Evolutionary conservation across 2,329 filamentous ascomycete species (phyloP).

Genomic region (Xenoacremonium recifei): DNA sequence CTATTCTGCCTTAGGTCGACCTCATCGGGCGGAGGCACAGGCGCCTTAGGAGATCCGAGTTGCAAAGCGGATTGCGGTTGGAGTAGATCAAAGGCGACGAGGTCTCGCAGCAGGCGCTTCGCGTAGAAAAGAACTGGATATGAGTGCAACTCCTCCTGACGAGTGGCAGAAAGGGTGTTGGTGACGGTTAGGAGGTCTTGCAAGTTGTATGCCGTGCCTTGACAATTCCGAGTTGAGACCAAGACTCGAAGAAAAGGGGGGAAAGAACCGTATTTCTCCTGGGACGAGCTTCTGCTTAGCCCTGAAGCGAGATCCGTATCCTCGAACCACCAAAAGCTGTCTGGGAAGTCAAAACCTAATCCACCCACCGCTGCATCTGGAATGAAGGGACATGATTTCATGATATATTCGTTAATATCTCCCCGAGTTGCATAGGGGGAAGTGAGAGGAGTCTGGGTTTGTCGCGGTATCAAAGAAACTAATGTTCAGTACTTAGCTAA

Average conservation of each 20-base stretch:
- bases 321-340: slow-evolving; percentile 59
- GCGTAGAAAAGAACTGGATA: slow-evolving; percentile 53
- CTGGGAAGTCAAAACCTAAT: slow-evolving; percentile 48
- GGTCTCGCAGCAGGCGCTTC: slow-evolving; percentile 55
- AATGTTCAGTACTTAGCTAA: neutral
- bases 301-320: slow-evolving; percentile 37
- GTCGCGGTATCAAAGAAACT: slow-evolving; percentile 34
- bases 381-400: slow-evolving; percentile 39
- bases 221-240: slow-evolving; percentile 51
- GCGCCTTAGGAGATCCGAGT: slow-evolving; percentile 22
- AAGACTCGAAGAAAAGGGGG: slow-evolving; percentile 51
- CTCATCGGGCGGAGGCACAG: slow-evolving; percentile 36
- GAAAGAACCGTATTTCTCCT: slow-evolving; percentile 33
- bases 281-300: slow-evolving; percentile 11
- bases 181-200: slow-evolving; percentile 52
- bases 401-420: slow-evolving; percentile 52
- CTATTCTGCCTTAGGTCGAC: slow-evolving; percentile 44
- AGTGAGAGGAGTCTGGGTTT: slow-evolving; percentile 48
- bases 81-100: slow-evolving; percentile 52
- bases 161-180: slow-evolving; percentile 45
- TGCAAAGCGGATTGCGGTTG: slow-evolving; percentile 46
- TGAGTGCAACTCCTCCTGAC: slow-evolving; percentile 46
- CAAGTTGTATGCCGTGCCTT: slow-evolving; percentile 48
- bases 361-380: neutral
- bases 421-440: slow-evolving; percentile 49